phyloP scores from a whole-genome alignment of 2,329 filamentous ascomycete species.

The Fusarium sterilihyphosum region DNA sequence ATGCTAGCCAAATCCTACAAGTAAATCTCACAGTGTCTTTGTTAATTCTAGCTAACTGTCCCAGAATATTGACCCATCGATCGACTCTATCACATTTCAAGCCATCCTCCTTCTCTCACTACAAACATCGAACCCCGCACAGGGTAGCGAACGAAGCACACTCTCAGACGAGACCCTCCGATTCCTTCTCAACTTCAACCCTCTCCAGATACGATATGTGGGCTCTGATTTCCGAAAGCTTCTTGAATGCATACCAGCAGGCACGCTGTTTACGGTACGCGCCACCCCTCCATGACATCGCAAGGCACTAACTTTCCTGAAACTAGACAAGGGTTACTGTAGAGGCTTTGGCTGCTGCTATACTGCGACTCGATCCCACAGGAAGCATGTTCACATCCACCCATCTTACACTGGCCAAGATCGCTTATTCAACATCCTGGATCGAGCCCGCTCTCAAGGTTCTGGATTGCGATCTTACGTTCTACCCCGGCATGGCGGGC shows the following conservation, averaged over 20 bases:
- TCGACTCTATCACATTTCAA: conserved; percentile 63
- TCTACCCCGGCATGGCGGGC: conserved; percentile 64
- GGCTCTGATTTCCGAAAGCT: conserved; percentile 56
- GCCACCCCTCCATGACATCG: conserved; percentile 6
- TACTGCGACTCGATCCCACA: conserved; percentile 73
- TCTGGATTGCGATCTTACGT: conserved; percentile 72
- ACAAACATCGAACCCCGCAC: conserved; percentile 36
- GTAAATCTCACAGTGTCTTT: conserved; percentile 41
- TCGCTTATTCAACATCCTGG: conserved; percentile 66
- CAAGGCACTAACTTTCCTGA: conserved; percentile 6
- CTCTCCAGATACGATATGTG: conserved; percentile 62
- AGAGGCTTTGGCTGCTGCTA: conserved; percentile 59
- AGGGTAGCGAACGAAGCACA: conserved; percentile 44
- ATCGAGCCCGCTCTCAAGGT: conserved; percentile 67
- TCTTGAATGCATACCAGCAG: conserved; percentile 53
- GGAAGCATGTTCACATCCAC: conserved; percentile 72
- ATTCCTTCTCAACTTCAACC: conserved; percentile 61
- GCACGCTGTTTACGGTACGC: conserved; percentile 56
- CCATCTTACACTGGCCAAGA: conserved; percentile 66
- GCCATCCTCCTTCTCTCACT: conserved; percentile 56
- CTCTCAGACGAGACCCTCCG: conserved; percentile 55
- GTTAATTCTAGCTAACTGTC: conserved; percentile 21
- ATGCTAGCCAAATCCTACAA: conserved; percentile 53
- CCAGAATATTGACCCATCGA: conserved; percentile 58
- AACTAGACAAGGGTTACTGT: conserved; percentile 60